Conservation (phyloP, 805 yeast species). For the Naumovozyma dairenensis region DNA sequence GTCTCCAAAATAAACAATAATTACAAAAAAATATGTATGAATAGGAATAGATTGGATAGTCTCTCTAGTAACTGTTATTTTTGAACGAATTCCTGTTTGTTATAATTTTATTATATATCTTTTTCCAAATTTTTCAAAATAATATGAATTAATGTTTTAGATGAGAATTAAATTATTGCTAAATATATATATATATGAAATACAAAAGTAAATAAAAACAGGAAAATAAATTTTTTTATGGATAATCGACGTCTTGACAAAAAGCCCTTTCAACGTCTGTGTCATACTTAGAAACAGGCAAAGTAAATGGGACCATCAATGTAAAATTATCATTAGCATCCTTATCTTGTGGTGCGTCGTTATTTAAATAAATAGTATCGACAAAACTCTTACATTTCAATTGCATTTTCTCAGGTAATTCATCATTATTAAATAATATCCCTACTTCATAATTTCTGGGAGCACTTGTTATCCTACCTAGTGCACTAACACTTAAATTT, state of each 20-base stretch:
- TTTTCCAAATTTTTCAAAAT: no score
- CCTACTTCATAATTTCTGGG: constrained; percentile 49
- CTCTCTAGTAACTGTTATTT: no score
- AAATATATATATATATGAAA: no score
- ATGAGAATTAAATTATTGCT: no score
- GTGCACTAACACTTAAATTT: constrained; percentile 67
- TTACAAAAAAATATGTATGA: no score
- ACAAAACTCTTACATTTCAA: constrained; percentile 15
- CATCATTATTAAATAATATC: constrained; percentile 33
- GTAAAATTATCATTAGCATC: neutral
- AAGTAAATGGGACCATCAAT: constrained; percentile 21
- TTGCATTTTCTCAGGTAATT: constrained; percentile 1
- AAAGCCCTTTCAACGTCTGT: constrained; percentile 12
- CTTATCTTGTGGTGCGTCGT: neutral
- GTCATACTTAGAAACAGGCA: constrained; percentile 11
- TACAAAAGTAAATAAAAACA: no score
- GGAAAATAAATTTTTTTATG: no score
- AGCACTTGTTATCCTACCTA: constrained; percentile 45
- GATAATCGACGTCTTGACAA: constrained; percentile 3
- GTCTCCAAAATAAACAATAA: no score
- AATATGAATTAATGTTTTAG: no score
- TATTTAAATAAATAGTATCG: constrained; percentile 12
- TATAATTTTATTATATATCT: no score
- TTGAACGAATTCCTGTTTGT: no score
- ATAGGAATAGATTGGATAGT: no score